Conservation (phyloP, 352 stramenopile species). For the Elongisporangium prolatum region DNA sequence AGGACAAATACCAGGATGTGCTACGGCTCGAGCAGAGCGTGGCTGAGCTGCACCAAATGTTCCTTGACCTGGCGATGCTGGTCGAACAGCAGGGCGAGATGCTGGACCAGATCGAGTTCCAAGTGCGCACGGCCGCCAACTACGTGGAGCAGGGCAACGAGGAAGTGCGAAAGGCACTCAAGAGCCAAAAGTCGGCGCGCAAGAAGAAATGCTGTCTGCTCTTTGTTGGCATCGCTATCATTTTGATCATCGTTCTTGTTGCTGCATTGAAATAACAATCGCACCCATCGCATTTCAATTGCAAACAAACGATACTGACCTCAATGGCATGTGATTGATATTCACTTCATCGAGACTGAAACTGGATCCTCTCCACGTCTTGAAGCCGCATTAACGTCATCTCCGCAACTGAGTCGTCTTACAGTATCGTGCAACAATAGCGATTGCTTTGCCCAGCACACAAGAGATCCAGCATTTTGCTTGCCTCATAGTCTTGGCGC, state of each 20-base stretch:
- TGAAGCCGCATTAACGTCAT: neutral
- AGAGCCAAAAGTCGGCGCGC: conserved; percentile 94
- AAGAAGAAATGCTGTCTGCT: conserved; percentile 96
- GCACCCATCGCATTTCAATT: conserved; percentile 10
- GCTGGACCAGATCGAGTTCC: conserved; percentile 98
- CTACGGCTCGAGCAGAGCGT: conserved; percentile 95
- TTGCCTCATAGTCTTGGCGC: too few relatives aligned
- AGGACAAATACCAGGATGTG: conserved; percentile 98
- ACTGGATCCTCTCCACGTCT: neutral
- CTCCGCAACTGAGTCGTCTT: neutral
- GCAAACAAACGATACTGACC: neutral
- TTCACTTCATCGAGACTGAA: neutral
- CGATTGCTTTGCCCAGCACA: neutral
- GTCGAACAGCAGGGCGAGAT: conserved; percentile 98
- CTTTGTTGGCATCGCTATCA: conserved; percentile 67
- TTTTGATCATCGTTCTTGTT: conserved; percentile 76
- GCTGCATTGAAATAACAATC: conserved; percentile 55
- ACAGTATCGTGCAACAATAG: neutral
- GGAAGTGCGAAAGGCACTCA: conserved; percentile 93
- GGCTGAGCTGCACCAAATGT: conserved; percentile 98
- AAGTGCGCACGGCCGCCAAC: conserved; percentile 91
- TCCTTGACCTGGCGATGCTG: conserved; percentile 97
- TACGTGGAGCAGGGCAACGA: conserved; percentile 97
- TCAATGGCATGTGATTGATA: neutral
- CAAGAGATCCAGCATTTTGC: too few relatives aligned